These are phyloP conservation scores for Talaromyces sp. DNA, from an alignment of 2,329 filamentous ascomycete genomes.

Conservation along the genomic window DNA sequence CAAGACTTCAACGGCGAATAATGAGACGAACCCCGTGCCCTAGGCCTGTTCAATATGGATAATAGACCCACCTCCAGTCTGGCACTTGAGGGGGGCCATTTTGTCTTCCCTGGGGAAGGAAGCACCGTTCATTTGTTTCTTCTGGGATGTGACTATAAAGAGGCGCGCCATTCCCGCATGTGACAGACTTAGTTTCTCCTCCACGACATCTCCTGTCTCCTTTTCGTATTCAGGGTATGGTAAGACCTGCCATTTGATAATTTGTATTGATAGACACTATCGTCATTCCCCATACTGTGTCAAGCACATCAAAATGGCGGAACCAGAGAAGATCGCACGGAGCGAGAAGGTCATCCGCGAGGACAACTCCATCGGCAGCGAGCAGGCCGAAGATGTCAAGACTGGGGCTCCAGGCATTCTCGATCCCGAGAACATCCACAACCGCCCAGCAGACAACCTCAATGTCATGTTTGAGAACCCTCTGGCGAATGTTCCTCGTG, in stretches of 20 bases:
- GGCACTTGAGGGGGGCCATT: conserved; percentile 8
- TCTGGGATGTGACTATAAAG: neutral
- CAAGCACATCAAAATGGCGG: conserved; percentile 11
- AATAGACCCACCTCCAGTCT: conserved; percentile 5
- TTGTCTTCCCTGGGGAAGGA: neutral
- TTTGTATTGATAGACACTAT: neutral
- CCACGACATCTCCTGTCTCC: neutral
- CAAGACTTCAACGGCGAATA: neutral
- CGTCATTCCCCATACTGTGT: neutral
- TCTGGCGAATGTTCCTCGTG: conserved; percentile 51
- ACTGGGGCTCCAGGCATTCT: conserved; percentile 17
- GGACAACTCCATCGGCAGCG: conserved; percentile 9
- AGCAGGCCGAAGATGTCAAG: conserved; percentile 19
- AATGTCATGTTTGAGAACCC: conserved; percentile 51
- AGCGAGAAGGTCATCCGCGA: conserved; percentile 9
- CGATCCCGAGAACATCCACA: conserved; percentile 25
- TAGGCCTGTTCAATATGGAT: neutral
- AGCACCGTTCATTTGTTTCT: neutral
- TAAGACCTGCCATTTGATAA: neutral
- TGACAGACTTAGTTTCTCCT: neutral
- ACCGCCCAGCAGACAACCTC: conserved; percentile 24
- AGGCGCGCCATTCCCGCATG: neutral
- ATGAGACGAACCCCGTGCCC: neutral
- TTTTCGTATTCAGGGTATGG: neutral
- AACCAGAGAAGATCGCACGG: conserved; percentile 6